Evolutionary conservation across 179 eudicot species (phyloP), one percentile per base, ranked within the genome.

Genomic region (Gypsophila paniculata): DNA sequence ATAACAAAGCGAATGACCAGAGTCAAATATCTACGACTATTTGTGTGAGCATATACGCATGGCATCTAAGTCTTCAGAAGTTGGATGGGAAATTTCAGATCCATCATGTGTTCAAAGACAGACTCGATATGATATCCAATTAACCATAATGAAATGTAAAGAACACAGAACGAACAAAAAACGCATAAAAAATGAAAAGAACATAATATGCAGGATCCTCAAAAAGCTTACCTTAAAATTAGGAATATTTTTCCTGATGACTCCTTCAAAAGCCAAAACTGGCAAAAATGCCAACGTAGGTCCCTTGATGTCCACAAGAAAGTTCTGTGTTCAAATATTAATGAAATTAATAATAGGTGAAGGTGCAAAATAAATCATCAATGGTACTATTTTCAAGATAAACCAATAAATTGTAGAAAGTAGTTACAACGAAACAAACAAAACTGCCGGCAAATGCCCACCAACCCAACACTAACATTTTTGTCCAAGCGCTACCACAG

Each of bases 231-330:
- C 97, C 96, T 88, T 92, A 82, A 94, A 88, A 63, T 89, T 94
- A 0, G 97, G 99, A 66, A 90, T 87, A 74, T 91, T 94, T 73
- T 94, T 90, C 80, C 96, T 85, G 58, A 89, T 90, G 72, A 90
- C 99, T 57, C 99, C 99, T 87, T 94, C 99, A 90, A 94, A 94
- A 59, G 97, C 87, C 69, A 94, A 88, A 44, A 90, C 99, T 54
- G 99, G 97, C 77, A 94, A 82, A 79, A 78, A 83, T 44, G 96
- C 99, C 77, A 94, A 70, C 23, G 90, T 79, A n/a, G 99, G 95
- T 67, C 96, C 99, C 83, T 90, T 94, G 79, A 92, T 88, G 81
- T 91, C 99, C 84, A 94, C 88, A 67, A 90, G 82, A 75, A 91
- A 91, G 83, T 90, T 90, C 99, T 94, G 89, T 74, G 22, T 60